A percentile compares a stretch with the other conserved stretches of the same genome.
phyloP scores from a whole-genome alignment of 2,329 filamentous ascomycete species.

The Claviceps digitariae region DNA sequence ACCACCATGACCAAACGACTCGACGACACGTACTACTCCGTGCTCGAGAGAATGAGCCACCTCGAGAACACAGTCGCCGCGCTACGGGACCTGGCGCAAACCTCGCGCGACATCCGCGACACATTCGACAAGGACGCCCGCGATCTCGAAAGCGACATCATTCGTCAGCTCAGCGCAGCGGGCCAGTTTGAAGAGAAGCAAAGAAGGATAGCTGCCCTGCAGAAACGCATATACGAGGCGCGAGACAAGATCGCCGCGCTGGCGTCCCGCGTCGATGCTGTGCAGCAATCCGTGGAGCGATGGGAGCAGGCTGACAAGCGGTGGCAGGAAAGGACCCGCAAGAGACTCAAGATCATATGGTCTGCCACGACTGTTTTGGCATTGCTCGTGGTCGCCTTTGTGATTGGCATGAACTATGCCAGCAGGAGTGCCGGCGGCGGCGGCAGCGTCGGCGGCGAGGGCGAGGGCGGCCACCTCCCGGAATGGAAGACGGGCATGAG shows the following conservation, averaged over 20 bases:
- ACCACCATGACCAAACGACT: conserved; percentile 49
- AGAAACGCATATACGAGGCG: conserved; percentile 45
- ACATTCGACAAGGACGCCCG: conserved; percentile 47
- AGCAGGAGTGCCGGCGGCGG: neutral
- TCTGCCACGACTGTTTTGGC: conserved; percentile 37
- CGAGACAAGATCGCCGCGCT: conserved; percentile 46
- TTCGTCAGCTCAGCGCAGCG: conserved; percentile 44
- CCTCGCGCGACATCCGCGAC: conserved; percentile 43
- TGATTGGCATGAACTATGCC: conserved; percentile 19
- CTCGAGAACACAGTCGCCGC: conserved; percentile 51
- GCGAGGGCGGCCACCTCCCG: neutral
- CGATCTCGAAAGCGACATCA: conserved; percentile 46
- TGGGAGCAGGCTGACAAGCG: conserved; percentile 55
- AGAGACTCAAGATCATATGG: conserved; percentile 50
- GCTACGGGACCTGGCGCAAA: conserved; percentile 52
- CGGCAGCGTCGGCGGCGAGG: conserved; percentile 1
- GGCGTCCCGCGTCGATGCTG: conserved; percentile 48
- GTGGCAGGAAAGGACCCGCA: conserved; percentile 55
- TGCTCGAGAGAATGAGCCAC: conserved; percentile 53
- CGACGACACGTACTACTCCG: conserved; percentile 60
- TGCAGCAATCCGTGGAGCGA: conserved; percentile 48
- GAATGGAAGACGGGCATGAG: conserved; percentile 2
- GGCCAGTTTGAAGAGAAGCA: conserved; percentile 53
- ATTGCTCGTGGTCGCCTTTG: conserved; percentile 33
- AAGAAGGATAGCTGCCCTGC: conserved; percentile 45